Percentiles rank a stretch among this genome's conserved stretches.
Evolutionary conservation across 208 protist species (phyloP).

Genomic region (Phytomonas francai): DNA sequence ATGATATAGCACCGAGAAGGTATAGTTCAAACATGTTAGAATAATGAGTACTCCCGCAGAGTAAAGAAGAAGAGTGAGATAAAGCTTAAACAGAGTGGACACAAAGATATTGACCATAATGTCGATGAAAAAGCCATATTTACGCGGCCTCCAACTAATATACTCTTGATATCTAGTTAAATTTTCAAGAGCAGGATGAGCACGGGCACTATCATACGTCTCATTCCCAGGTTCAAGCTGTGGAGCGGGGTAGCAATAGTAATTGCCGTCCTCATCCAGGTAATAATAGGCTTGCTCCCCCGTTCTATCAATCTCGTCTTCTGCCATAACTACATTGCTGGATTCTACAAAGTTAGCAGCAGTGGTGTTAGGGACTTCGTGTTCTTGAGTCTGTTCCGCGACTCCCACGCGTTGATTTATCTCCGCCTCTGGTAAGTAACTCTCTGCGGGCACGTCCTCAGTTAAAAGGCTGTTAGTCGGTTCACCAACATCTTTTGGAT

Average conservation of each 20-base stretch:
- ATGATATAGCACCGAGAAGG: constrained; percentile 65
- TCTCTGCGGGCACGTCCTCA: not conserved
- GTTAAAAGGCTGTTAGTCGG: not conserved
- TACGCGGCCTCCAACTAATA: constrained; percentile 61
- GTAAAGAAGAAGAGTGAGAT: constrained; percentile 74
- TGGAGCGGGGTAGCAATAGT: constrained; percentile 52
- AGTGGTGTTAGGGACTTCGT: constrained; percentile 8
- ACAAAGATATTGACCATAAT: constrained; percentile 77
- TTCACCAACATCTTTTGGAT: constrained; percentile 7
- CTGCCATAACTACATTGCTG: constrained; percentile 6
- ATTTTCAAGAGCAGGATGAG: not conserved
- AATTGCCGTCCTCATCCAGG: constrained; percentile 61
- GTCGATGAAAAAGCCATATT: constrained; percentile 65
- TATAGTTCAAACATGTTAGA: constrained; percentile 51
- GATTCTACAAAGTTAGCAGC: constrained; percentile 19
- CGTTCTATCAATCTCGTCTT: constrained; percentile 30
- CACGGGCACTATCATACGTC: constrained; percentile 10
- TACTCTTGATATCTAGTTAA: constrained; percentile 29
- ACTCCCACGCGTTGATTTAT: constrained; percentile 10
- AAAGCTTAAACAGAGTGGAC: constrained; percentile 52
- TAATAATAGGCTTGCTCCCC: constrained; percentile 71
- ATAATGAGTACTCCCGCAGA: constrained; percentile 46
- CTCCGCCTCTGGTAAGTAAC: constrained; percentile 12
- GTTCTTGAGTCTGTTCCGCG: constrained; percentile 17
- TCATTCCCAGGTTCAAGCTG: constrained; percentile 20